phyloP scores from a whole-genome alignment of 192 early-diverging fungal genomes.

The Coemansia javaensis region DNA sequence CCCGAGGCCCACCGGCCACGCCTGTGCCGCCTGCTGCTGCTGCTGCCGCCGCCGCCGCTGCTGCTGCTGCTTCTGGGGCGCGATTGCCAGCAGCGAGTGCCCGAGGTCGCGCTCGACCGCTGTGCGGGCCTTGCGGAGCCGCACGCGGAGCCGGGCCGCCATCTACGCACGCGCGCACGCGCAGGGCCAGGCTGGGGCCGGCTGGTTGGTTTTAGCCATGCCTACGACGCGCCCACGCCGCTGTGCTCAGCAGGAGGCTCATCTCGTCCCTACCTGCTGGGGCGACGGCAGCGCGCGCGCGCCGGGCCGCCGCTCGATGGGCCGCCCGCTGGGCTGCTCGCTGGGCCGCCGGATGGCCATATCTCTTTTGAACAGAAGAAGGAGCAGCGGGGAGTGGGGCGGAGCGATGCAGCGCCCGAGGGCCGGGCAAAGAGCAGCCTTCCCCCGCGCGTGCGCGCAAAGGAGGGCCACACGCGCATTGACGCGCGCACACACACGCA shows the following conservation, averaged over 20 bases:
- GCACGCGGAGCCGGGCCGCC: slow-evolving; percentile 26
- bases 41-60: slow-evolving; percentile 1
- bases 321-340: background rate
- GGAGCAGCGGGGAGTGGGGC: too few species aligned
- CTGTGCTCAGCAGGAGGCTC: background rate
- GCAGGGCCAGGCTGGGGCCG: background rate
- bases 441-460: too few species aligned
- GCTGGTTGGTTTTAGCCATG: too few species aligned
- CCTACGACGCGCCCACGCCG: too few species aligned
- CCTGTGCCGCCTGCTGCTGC: too few species aligned
- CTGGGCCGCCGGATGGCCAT: background rate
- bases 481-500: too few species aligned
- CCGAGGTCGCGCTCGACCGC: slow-evolving; percentile 34
- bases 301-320: background rate
- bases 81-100: slow-evolving; percentile 20
- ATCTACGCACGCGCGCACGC: slow-evolving; percentile 9
- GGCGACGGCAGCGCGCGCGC: slow-evolving; percentile 5
- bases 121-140: slow-evolving; percentile 20
- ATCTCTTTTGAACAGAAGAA: too few species aligned
- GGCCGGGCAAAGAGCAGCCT: too few species aligned
- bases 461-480: too few species aligned
- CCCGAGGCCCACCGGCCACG: too few species aligned
- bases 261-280: slow-evolving; percentile 7
- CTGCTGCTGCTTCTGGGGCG: slow-evolving; percentile 3
- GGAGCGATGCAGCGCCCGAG: too few species aligned